Conservation (phyloP, 2,329 filamentous ascomycete genomes). For the Calonectria hawksworthii region DNA sequence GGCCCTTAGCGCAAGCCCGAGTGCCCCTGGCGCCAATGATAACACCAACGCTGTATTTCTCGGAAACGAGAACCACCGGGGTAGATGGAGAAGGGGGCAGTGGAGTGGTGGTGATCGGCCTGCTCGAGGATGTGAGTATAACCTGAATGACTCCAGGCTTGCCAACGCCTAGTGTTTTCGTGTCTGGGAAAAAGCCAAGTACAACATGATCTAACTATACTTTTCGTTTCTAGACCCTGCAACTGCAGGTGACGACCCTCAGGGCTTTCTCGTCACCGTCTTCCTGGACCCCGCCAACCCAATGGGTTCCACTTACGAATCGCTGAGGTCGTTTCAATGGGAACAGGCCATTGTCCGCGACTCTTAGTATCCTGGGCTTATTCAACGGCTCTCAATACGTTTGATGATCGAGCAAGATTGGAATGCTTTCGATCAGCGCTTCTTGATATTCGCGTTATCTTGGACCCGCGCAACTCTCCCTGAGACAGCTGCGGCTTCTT, state of each 20-base stretch:
- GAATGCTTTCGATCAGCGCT: neutral
- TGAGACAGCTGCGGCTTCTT: neutral
- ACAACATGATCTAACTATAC: neutral
- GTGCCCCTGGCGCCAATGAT: neutral
- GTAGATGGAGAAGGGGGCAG: slow-evolving; percentile 42
- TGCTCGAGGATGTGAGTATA: slow-evolving; percentile 47
- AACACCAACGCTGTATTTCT: slow-evolving; percentile 42
- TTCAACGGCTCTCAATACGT: neutral
- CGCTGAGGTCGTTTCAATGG: slow-evolving; percentile 47
- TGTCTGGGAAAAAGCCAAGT: neutral
- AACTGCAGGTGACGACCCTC: slow-evolving; percentile 42
- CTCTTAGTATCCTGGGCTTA: neutral
- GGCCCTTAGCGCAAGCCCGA: slow-evolving; percentile 47
- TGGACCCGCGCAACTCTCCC: neutral
- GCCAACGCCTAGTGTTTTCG: neutral
- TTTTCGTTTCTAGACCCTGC: slow-evolving; percentile 38
- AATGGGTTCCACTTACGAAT: slow-evolving; percentile 42
- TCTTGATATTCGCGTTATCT: neutral
- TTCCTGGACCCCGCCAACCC: slow-evolving; percentile 49
- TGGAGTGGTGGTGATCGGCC: slow-evolving; percentile 38
- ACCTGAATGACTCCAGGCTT: neutral
- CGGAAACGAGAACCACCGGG: slow-evolving; percentile 26
- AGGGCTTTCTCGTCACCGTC: slow-evolving; percentile 53
- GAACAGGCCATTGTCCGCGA: slow-evolving; percentile 37
- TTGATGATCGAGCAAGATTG: neutral